Evolutionary conservation across 2,329 filamentous ascomycete genomes (phyloP).

Genomic region (Albophoma yamanashiensis): DNA sequence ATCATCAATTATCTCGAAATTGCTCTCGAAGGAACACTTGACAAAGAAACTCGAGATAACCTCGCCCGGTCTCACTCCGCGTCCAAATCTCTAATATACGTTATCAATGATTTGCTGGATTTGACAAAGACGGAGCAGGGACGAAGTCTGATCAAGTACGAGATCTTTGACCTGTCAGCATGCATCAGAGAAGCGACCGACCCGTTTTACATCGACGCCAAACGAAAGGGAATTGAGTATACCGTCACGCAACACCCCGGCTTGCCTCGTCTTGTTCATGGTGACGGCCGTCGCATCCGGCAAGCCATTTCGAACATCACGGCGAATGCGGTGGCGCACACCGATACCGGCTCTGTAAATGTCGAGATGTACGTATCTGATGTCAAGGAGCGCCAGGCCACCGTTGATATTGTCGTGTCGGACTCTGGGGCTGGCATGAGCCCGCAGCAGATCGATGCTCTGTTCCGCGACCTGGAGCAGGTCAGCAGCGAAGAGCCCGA

Average conservation of each 20-base stretch:
- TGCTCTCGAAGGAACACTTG: slow-evolving; percentile 69
- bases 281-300: slow-evolving; percentile 70
- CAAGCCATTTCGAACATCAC: slow-evolving; percentile 76
- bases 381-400: slow-evolving; percentile 39
- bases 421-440: slow-evolving; percentile 70
- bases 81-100: slow-evolving; percentile 85
- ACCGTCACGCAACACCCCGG: slow-evolving; percentile 56
- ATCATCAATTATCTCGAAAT: slow-evolving; percentile 95
- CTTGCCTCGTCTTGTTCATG: slow-evolving; percentile 60
- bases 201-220: slow-evolving; percentile 62
- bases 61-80: slow-evolving; percentile 77
- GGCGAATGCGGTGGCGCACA: slow-evolving; percentile 78
- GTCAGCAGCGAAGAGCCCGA: slow-evolving; percentile 36
- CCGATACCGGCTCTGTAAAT: slow-evolving; percentile 52
- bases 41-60: slow-evolving; percentile 76
- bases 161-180: slow-evolving; percentile 60
- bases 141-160: slow-evolving; percentile 66
- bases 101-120: slow-evolving; percentile 86
- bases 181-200: slow-evolving; percentile 71
- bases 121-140: slow-evolving; percentile 83
- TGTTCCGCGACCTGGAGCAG: slow-evolving; percentile 50
- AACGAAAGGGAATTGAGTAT: slow-evolving; percentile 64
- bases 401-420: slow-evolving; percentile 63
- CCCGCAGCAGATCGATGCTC: slow-evolving; percentile 43
- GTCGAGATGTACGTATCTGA: slow-evolving; percentile 59